Evolutionary conservation across 306 rosid genomes (phyloP), one percentile per base, ranked within the genome.

Genomic region (Quercus cerris): DNA sequence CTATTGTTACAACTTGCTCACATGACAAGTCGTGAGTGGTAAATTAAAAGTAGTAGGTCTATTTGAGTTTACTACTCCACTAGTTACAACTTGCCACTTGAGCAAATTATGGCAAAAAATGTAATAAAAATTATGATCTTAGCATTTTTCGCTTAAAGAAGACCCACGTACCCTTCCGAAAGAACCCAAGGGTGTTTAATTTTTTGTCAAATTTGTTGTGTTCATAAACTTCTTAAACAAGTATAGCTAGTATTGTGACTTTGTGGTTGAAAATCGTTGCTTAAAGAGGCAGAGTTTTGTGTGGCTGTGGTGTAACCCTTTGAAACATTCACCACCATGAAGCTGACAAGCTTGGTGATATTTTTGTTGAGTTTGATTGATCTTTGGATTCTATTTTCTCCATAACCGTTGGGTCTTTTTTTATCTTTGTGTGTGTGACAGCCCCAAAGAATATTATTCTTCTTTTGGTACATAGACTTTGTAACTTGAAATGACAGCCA

Each of bases 361-460:
- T 77, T 83, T 74, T 81, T 46, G 56, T 72, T 44, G 2, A 18
- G 3, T 76, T 73, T 57, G 59, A 22, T 81, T 78, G 62, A 68
- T 72, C 77, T 81, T 80, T 75, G 81, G 86, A 88, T 88, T 89
- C 76, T 84, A 20, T 88, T 88, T n/a, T 46, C 75, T 20, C 74
- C 71, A 61, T 44, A 79, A 64, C 79, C 59, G 84, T 80, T 72
- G 71, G 69, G 77, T 35, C 71, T 76, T 84, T 49, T 49, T 71
- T 73, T 44, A 77, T 85, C 1, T 1, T 22, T 75, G 77, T 41
- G 72, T 38, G 75, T 79, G 68, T 33, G 81, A 44, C 84, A 78
- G 49, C 85, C 86, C 82, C 75, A 61, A 68, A 77, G 78, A 28
- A 14, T 62, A 81, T 81, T 80, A 86, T 82, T 87, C 75, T 81